Percentiles rank a stretch among this genome's conserved stretches.
phyloP scores from a whole-genome alignment of 225 moss, liverwort and hornwort genomes.

The Bryoerythrophyllum caledonicum region DNA sequence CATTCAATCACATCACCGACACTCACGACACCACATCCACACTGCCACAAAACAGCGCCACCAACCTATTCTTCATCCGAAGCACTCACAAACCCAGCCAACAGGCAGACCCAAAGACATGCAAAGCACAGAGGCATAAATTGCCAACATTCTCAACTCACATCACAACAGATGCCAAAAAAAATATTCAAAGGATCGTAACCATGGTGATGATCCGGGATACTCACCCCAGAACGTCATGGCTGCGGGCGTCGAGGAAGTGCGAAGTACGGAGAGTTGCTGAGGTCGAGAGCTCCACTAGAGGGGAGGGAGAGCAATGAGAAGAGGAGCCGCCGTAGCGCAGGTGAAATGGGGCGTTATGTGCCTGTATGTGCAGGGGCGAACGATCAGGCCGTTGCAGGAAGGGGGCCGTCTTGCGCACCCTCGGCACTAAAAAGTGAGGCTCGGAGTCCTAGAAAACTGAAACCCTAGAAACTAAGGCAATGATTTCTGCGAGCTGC shows the following conservation, averaged over 20 bases:
- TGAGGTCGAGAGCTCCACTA: background rate
- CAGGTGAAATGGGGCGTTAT: background rate
- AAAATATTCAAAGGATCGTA: no score
- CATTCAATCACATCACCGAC: background rate
- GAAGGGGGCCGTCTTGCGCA: background rate
- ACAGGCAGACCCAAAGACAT: no score
- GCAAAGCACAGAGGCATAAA: no score
- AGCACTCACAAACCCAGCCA: background rate
- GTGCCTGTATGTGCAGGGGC: background rate
- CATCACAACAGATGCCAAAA: no score
- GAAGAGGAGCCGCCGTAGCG: background rate
- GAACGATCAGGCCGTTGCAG: background rate
- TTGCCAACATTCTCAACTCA: background rate
- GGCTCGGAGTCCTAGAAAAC: no score
- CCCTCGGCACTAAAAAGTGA: no score
- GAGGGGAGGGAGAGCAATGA: no score
- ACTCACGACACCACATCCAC: background rate
- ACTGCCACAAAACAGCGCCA: no score
- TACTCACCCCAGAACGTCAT: slow-evolving; percentile 49
- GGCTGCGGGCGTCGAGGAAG: background rate
- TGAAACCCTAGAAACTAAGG: no score
- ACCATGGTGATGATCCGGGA: no score
- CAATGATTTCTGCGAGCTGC: no score
- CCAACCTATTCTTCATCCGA: background rate
- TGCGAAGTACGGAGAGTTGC: background rate